Percentiles rank a stretch among this genome's conserved stretches.
These are phyloP conservation scores for Usnea hakonensis DNA, from an alignment of 495 filamentous ascomycete species.

Conservation along the genomic window DNA sequence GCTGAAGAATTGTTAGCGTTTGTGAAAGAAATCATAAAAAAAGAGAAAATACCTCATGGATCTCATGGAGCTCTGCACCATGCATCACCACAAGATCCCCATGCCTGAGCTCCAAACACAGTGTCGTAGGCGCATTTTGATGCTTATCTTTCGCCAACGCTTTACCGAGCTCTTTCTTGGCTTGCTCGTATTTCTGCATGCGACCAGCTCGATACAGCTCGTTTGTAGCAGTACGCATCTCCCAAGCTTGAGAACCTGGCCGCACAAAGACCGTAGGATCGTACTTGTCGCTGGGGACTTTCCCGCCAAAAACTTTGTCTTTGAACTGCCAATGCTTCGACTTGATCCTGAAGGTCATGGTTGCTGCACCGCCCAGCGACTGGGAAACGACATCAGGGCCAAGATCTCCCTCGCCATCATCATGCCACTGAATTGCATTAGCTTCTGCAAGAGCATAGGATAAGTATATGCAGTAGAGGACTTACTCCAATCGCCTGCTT, in stretches of 20 bases:
- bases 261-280: background rate
- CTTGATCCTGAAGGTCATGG: background rate
- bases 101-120: background rate
- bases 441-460: background rate
- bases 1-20: background rate
- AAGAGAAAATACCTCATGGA: background rate
- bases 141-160: background rate
- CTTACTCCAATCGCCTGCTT: background rate
- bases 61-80: background rate
- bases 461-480: background rate
- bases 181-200: background rate
- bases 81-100: background rate
- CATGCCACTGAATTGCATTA: background rate
- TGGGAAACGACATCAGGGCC: background rate
- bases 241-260: background rate
- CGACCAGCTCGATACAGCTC: background rate
- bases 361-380: background rate
- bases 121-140: background rate
- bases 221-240: background rate
- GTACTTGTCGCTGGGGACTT: background rate
- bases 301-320: too few species aligned
- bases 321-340: background rate
- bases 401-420: background rate
- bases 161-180: background rate
- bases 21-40: background rate